Evolutionary conservation across 148 eudicot species (phyloP).

Genomic region (Agrostemma githago): DNA sequence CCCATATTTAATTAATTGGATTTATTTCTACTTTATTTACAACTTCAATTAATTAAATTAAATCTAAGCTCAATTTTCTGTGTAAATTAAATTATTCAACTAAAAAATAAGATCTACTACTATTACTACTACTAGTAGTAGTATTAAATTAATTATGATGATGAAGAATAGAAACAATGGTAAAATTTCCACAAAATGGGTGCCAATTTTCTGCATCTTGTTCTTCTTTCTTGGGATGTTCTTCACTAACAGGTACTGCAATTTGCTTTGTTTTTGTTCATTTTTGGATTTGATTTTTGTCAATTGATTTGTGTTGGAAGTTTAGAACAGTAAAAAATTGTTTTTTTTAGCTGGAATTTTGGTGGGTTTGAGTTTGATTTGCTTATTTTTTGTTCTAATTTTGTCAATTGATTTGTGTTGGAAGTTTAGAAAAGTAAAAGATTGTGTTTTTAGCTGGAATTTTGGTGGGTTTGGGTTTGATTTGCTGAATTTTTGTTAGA

Average conservation of each 20-base stretch:
- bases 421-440: too few relatives aligned
- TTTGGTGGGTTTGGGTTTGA: too few relatives aligned
- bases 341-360: background rate
- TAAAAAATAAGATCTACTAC: constrained; percentile 1
- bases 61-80: background rate
- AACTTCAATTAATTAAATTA: too few relatives aligned
- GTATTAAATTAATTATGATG: background rate
- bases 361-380: constrained; percentile 2
- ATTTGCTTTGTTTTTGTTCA: background rate
- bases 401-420: too few relatives aligned
- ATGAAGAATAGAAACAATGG: constrained; percentile 58
- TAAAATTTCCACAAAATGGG: constrained; percentile 62
- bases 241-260: constrained; percentile 60
- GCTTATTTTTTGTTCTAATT: too few relatives aligned
- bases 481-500: too few relatives aligned
- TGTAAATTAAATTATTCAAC: background rate
- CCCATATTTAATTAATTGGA: background rate
- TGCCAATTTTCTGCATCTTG: constrained; percentile 51
- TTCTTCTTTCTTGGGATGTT: constrained; percentile 79
- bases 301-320: background rate
- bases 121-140: background rate
- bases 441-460: too few relatives aligned
- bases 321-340: too few relatives aligned
- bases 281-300: too few relatives aligned
- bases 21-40: background rate